Evolutionary conservation across 2,329 filamentous ascomycete genomes (phyloP).

Genomic region (Malbranchea cinnamomea): DNA sequence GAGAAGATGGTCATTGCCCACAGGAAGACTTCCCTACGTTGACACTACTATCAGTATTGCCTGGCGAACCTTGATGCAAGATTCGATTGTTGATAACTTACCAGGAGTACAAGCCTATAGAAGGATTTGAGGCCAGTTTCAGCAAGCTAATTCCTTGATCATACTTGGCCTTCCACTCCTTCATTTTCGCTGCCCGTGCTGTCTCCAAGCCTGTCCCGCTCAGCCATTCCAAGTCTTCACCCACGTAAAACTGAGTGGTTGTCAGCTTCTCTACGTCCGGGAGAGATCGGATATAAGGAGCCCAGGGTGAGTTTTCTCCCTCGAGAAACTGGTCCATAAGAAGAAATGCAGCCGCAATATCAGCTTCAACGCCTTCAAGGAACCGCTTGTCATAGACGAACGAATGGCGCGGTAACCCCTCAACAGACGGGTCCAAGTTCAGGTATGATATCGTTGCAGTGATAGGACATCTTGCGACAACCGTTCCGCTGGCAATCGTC

Average conservation of each 20-base stretch:
- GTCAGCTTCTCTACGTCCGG: constrained; percentile 48
- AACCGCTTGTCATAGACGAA: constrained; percentile 36
- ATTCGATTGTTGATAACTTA: background rate
- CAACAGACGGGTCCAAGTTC: constrained; percentile 6
- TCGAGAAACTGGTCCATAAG: constrained; percentile 52
- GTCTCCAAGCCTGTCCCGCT: constrained; percentile 22
- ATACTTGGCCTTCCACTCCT: constrained; percentile 25
- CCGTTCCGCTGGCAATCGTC: constrained; percentile 1
- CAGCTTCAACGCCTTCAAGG: constrained; percentile 35
- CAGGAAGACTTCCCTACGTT: constrained; percentile 28
- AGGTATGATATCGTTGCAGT: constrained; percentile 11
- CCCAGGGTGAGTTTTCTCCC: constrained; percentile 47
- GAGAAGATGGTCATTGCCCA: constrained; percentile 32
- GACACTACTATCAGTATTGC: background rate
- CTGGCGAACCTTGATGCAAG: background rate
- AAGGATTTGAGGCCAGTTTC: constrained; percentile 11
- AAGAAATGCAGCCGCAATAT: constrained; percentile 53
- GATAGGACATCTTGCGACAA: constrained; percentile 9
- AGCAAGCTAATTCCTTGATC: constrained; percentile 18
- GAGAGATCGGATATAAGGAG: constrained; percentile 49
- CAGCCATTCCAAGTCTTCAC: constrained; percentile 41
- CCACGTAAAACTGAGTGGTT: constrained; percentile 49
- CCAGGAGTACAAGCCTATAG: constrained; percentile 5
- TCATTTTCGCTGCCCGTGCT: constrained; percentile 19
- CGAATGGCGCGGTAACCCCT: constrained; percentile 13